Base-by-base conservation (phyloP, 2,329 filamentous ascomycete species). In the Karstenula rhodostoma region DNA sequence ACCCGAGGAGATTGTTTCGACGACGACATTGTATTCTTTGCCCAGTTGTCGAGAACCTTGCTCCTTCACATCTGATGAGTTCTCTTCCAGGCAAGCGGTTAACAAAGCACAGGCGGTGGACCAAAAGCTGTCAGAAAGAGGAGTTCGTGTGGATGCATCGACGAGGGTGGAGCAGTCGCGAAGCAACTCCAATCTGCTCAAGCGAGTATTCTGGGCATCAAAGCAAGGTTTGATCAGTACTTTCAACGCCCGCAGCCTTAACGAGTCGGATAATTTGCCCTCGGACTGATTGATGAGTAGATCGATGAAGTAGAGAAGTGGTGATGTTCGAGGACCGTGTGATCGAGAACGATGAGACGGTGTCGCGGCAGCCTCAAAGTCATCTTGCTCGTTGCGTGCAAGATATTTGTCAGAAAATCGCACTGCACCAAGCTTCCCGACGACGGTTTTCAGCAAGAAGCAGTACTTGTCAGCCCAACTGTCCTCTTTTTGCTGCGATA, bases 21-120 rank as follows among this genome's bases (percentile, higher is more conserved):
- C 83, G 25, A 90, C 80, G 54, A 90, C 87, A 9, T 90, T 88
- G 65, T 92, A 93, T 58, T 92, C 89, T 12, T 87, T 86, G 15
- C 90, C 87, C 56, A 89, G 74, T 37, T 86, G 80, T 33, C 71
- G 65, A 7, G 71, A 68, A 15, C 59, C 62, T 10, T 63, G 70
- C 32, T 73, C 72, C 17, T 64, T 69, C 1, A 68, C 58, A 49
- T 73, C 67, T 2, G 66, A 59, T 3, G 61, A 32, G 23, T 66
- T 61, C 29, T 72, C 69, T 32, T 69, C 55, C n/a, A 78, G 40
- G 9, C 70, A 73, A 4, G 60, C 29, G 33, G 67, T 67, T 2
- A 72, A 53, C 12, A 73, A 51, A 6, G 56, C 40, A 8, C 65
- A 70, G 13, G 74, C 64, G n/a, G 65, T 67, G 1, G 61, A 60